Percentiles rank a stretch among this genome's conserved stretches.
Evolutionary conservation across 495 filamentous ascomycete species (phyloP).

Genomic region (Letharia columbiana): DNA sequence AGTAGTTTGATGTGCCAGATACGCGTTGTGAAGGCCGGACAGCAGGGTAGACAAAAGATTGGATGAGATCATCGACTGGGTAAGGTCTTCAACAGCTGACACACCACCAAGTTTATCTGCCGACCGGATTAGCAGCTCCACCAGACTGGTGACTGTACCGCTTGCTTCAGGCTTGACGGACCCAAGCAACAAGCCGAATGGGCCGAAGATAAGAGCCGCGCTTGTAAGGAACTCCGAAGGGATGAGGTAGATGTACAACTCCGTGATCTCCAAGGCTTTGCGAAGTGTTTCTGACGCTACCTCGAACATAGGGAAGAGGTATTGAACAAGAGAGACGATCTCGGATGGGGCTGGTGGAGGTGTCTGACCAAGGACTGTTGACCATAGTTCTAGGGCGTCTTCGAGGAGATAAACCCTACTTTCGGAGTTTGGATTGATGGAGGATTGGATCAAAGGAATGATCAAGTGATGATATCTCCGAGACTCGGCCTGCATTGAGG

Average conservation of each 20-base stretch:
- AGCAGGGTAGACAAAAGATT: constrained; percentile 59
- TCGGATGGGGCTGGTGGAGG: constrained; percentile 49
- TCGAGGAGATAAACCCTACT: constrained; percentile 79
- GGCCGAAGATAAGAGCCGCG: constrained; percentile 46
- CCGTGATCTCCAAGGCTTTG: constrained; percentile 61
- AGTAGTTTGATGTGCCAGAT: constrained; percentile 63
- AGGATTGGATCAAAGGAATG: constrained; percentile 68
- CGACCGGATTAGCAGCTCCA: constrained; percentile 62
- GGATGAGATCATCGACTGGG: constrained; percentile 61
- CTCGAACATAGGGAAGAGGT: constrained; percentile 63
- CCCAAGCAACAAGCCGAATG: constrained; percentile 52
- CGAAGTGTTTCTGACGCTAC: constrained; percentile 61
- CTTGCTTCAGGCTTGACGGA: constrained; percentile 57
- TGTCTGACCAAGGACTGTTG: constrained; percentile 63
- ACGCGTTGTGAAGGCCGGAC: constrained; percentile 59
- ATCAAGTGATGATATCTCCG: constrained; percentile 62
- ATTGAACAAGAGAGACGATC: constrained; percentile 56
- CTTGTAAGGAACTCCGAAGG: constrained; percentile 66
- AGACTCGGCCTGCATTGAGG: constrained; percentile 67
- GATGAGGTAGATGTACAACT: constrained; percentile 71
- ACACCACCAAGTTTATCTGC: constrained; percentile 62
- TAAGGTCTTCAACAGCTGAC: constrained; percentile 50
- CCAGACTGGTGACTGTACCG: constrained; percentile 53
- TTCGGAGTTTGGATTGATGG: constrained; percentile 69
- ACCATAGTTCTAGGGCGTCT: constrained; percentile 86